Conservation (phyloP, 495 filamentous ascomycete genomes). For the Friedmanniomyces endolithicus region DNA sequence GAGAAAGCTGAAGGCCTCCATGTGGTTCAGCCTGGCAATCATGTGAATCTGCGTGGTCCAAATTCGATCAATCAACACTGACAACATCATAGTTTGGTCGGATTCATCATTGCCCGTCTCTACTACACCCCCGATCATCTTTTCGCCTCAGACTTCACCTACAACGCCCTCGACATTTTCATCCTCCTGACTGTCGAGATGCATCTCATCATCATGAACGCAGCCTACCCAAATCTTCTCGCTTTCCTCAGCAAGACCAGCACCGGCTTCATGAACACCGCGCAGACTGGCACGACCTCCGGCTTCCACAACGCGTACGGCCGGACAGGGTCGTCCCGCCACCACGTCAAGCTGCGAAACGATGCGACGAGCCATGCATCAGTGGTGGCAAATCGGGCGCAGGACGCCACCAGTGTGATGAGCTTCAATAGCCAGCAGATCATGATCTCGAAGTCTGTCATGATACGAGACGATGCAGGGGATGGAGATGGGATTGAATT, state of each 20-base stretch:
- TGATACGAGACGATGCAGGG: too few species aligned
- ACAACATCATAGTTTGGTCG: neutral
- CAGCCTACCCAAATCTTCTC: neutral
- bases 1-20: neutral
- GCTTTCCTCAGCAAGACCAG: neutral
- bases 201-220: neutral
- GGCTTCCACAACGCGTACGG: too few species aligned
- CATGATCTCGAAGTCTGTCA: too few species aligned
- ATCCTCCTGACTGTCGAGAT: neutral
- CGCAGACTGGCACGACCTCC: too few species aligned
- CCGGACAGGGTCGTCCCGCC: too few species aligned
- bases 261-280: constrained; percentile 7
- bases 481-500: too few species aligned
- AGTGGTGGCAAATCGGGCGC: too few species aligned
- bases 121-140: neutral
- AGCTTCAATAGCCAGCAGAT: too few species aligned
- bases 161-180: neutral
- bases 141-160: constrained; percentile 1
- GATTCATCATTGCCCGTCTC: neutral
- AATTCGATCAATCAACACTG: neutral
- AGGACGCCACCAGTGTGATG: too few species aligned
- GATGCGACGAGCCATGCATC: too few species aligned
- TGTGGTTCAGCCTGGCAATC: neutral
- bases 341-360: too few species aligned
- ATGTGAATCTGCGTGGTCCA: neutral